Evolutionary conservation across 345 rosid genomes (phyloP), one percentile per base, ranked within the genome.

Genomic region (Aurinia saxatilis): DNA sequence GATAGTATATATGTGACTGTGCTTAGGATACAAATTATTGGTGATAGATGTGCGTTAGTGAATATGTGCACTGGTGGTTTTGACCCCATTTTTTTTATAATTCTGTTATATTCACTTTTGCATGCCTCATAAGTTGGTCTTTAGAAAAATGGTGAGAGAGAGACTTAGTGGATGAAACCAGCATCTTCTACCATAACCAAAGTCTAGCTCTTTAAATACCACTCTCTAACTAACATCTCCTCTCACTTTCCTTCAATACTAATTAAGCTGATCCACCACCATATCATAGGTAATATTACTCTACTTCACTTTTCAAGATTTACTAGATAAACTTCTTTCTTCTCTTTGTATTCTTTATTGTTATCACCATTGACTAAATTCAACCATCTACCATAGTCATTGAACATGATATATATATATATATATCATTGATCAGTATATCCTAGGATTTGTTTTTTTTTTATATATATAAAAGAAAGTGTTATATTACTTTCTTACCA

Each of bases 151-250:
- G 33, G 55, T 66, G 62, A 35, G 19, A 30, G 2, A 6, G 25
- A 21, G 25, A n/a, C 61, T 51, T 60, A 44, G 73, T 52, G 73
- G 67, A 18, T 44, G 49, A 44, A 45, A 35, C 55, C 33, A 52
- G 47, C 18, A 68, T 68, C 66, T 68, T 68, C 40, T 60, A 52
- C 73, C 67, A n/a, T 4, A 60, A 68, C 62, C 39, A 61, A 52
- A 2, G 5, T 2, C 2, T 2, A 68, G 10, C 62, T 60, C 67
- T 60, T 60, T 68, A 52, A 16, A 52, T 68, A 52, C 62, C 21
- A 45, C 49, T 60, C 40, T 60, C 6, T 51, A 52, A 60, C 54
- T 46, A 47, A 34, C 45, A 34, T 60, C 13, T 33, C 15, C 18
- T 46, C 65, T 5, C 61, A 60, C 55, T 3, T 27, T 27, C 35